Evolutionary conservation across 345 rosid genomes (phyloP).

Genomic region (Eucalyptus coolabah): DNA sequence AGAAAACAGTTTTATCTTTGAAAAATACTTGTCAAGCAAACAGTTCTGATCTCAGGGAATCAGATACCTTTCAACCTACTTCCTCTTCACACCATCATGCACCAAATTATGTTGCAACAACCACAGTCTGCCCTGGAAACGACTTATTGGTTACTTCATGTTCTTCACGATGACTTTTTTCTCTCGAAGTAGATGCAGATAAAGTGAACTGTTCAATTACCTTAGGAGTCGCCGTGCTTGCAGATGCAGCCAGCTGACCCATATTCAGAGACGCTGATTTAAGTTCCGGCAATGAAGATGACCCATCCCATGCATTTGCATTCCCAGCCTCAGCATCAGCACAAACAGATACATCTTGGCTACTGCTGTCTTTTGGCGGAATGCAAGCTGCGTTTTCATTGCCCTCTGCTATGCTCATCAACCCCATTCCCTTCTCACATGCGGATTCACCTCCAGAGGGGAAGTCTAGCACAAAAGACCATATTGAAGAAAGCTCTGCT

Average conservation of each 20-base stretch:
- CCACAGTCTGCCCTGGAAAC: background rate
- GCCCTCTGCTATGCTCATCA: constrained; percentile 74
- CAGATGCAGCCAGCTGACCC: constrained; percentile 28
- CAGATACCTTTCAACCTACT: background rate
- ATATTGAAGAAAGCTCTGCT: constrained; percentile 73
- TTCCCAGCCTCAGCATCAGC: constrained; percentile 18
- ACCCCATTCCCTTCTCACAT: constrained; percentile 73
- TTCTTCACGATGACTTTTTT: background rate
- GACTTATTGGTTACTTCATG: background rate
- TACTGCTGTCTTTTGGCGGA: constrained; percentile 9
- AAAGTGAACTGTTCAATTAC: constrained; percentile 12
- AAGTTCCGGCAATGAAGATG: constrained; percentile 25
- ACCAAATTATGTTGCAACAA: background rate
- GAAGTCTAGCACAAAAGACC: constrained; percentile 64
- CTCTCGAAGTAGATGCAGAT: background rate
- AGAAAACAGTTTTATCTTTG: background rate
- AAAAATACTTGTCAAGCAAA: background rate
- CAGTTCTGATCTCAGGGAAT: background rate
- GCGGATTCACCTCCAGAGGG: constrained; percentile 37
- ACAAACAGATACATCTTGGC: constrained; percentile 1
- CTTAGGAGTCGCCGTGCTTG: constrained; percentile 32
- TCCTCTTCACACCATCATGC: background rate
- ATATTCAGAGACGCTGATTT: constrained; percentile 16
- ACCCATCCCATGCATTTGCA: constrained; percentile 20
- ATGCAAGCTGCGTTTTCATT: constrained; percentile 4